phyloP scores from a whole-genome alignment of 768 basidiomycete genomes.

The Mrakia gelida region DNA sequence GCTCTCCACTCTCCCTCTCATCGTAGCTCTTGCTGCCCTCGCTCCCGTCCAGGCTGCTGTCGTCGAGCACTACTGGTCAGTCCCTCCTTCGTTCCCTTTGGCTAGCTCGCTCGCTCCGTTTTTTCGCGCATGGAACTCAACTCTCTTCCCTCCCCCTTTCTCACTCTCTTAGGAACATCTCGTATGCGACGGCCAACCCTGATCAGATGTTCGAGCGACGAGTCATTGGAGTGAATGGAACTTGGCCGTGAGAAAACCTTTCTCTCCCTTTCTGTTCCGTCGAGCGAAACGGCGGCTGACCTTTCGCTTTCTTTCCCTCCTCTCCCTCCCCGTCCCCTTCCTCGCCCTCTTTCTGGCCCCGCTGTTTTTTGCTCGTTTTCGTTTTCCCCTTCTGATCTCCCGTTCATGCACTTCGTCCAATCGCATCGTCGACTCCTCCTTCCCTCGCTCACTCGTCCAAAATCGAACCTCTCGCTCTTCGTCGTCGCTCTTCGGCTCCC shows the following conservation, averaged over 20 bases:
- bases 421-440: background rate
- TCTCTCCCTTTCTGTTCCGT: too few species aligned
- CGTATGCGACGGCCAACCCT: conserved; percentile 76
- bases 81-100: background rate
- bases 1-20: conserved; percentile 2
- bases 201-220: conserved; percentile 64
- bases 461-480: too few species aligned
- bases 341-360: background rate
- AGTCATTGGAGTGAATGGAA: conserved; percentile 81
- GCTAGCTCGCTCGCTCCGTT: background rate
- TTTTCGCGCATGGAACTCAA: background rate
- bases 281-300: background rate
- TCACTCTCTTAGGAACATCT: conserved; percentile 61
- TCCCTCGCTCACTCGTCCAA: too few species aligned
- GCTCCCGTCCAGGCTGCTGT: conserved; percentile 37
- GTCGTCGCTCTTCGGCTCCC: background rate
- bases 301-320: background rate
- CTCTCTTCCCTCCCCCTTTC: background rate
- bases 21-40: conserved; percentile 7
- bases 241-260: conserved; percentile 73
- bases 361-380: background rate
- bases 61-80: conserved; percentile 40
- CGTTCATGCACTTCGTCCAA: background rate
- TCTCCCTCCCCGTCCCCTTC: background rate
- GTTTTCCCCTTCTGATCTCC: background rate